These are phyloP conservation scores for Viola odorata DNA, from an alignment of 345 rosid genomes.

Conservation along the genomic window DNA sequence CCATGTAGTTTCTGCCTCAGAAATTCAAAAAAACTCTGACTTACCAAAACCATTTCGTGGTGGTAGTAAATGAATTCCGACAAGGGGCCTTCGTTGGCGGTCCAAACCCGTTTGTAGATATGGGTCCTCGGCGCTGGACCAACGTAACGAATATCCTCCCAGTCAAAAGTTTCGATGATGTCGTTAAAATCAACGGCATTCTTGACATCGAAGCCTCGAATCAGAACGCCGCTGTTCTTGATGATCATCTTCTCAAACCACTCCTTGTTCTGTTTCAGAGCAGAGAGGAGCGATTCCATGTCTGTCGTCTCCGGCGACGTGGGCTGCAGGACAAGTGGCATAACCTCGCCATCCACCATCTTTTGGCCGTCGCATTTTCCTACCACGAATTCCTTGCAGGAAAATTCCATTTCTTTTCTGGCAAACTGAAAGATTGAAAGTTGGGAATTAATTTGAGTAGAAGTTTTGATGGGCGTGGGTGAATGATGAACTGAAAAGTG, in stretches of 20 bases:
- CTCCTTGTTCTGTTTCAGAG: conserved; percentile 36
- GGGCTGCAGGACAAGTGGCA: conserved; percentile 50
- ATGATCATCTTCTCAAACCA: conserved; percentile 59
- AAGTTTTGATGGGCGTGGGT: too few relatives aligned
- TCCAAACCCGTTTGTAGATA: conserved; percentile 52
- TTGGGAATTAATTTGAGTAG: too few relatives aligned
- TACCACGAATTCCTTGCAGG: conserved; percentile 43
- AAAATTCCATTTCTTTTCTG: conserved; percentile 24
- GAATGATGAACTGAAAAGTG: too few relatives aligned
- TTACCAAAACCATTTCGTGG: conserved; percentile 64
- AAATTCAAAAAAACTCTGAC: conserved; percentile 1
- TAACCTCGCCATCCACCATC: conserved; percentile 53
- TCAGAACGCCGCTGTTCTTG: conserved; percentile 54
- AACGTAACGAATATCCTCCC: conserved; percentile 54
- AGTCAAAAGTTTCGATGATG: conserved; percentile 43
- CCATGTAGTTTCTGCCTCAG: too few relatives aligned
- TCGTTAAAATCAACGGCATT: conserved; percentile 51
- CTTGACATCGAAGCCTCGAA: conserved; percentile 47
- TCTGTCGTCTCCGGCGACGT: conserved; percentile 19
- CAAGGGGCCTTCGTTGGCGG: conserved; percentile 69
- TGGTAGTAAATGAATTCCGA: conserved; percentile 66
- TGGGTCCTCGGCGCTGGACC: conserved; percentile 61
- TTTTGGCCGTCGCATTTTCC: conserved; percentile 59
- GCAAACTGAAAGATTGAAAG: too few relatives aligned
- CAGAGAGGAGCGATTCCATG: conserved; percentile 27